phyloP scores from a whole-genome alignment of 2,329 filamentous ascomycete genomes.

The Epichloe gansuensis region DNA sequence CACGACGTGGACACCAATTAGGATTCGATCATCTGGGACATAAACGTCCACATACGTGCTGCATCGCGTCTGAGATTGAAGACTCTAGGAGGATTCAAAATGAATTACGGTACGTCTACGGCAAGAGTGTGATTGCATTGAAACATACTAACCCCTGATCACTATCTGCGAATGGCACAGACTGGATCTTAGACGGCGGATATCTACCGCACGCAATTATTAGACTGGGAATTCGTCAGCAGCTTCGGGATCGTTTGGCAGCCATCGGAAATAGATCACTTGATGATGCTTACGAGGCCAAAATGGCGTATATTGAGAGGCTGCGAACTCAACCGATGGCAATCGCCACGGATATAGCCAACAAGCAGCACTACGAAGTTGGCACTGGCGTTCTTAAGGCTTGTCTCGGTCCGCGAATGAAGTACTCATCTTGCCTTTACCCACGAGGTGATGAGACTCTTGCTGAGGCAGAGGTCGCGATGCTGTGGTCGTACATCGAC shows the following conservation, averaged over 20 bases:
- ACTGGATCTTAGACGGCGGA: constrained; percentile 50
- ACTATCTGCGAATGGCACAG: constrained; percentile 14
- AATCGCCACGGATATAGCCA: constrained; percentile 52
- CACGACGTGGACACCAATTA: too few relatives aligned
- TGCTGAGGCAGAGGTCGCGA: constrained; percentile 51
- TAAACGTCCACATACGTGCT: too few relatives aligned
- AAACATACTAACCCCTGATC: not conserved
- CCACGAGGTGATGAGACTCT: constrained; percentile 48
- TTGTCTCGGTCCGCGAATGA: constrained; percentile 56
- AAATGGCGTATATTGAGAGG: constrained; percentile 49
- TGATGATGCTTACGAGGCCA: constrained; percentile 39
- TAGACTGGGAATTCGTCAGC: constrained; percentile 51
- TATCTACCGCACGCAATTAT: constrained; percentile 51
- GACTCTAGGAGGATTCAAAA: not conserved
- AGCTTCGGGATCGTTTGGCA: constrained; percentile 46
- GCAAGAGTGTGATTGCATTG: not conserved
- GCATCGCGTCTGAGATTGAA: not conserved
- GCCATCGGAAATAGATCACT: constrained; percentile 42
- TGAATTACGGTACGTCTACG: constrained; percentile 3
- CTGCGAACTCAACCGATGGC: constrained; percentile 52
- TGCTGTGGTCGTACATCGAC: constrained; percentile 50
- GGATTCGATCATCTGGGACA: too few relatives aligned
- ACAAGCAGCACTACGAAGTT: constrained; percentile 62
- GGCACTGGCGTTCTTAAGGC: constrained; percentile 49
- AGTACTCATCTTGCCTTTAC: constrained; percentile 58